Evolutionary conservation across 257 asterid genomes (phyloP).

Genomic region (Solanum sejunctum): DNA sequence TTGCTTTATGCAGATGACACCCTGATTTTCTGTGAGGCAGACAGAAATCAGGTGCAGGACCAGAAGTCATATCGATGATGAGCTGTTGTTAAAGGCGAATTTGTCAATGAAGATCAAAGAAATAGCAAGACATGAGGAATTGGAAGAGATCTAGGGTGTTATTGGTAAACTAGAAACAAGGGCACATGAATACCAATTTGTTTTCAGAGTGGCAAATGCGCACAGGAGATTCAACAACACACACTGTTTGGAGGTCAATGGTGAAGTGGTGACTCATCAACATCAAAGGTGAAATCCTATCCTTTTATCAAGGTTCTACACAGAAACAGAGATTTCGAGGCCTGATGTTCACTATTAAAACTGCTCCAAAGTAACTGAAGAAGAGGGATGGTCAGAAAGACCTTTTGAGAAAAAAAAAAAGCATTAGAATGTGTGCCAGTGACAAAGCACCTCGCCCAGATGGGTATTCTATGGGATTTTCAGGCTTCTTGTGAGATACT

Average conservation of each 20-base stretch:
- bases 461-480: neutral
- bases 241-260: neutral
- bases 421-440: neutral
- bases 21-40: neutral
- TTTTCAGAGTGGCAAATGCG: neutral
- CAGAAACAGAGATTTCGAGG: neutral
- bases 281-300: neutral
- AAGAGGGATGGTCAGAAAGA: neutral
- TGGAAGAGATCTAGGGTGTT: neutral
- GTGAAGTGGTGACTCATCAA: neutral
- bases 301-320: neutral
- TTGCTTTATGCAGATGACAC: neutral
- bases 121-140: neutral
- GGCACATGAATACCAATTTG: neutral
- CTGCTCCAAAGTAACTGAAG: neutral
- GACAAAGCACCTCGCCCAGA: neutral
- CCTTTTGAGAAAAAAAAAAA: neutral
- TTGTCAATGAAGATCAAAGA: neutral
- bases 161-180: neutral
- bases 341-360: neutral
- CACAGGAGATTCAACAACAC: neutral
- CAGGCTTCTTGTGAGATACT: neutral
- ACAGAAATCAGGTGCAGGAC: neutral
- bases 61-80: neutral
- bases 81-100: neutral